Evolutionary conservation across 2,329 filamentous ascomycete genomes (phyloP).

Genomic region (Allantophomopsis lycopodina): DNA sequence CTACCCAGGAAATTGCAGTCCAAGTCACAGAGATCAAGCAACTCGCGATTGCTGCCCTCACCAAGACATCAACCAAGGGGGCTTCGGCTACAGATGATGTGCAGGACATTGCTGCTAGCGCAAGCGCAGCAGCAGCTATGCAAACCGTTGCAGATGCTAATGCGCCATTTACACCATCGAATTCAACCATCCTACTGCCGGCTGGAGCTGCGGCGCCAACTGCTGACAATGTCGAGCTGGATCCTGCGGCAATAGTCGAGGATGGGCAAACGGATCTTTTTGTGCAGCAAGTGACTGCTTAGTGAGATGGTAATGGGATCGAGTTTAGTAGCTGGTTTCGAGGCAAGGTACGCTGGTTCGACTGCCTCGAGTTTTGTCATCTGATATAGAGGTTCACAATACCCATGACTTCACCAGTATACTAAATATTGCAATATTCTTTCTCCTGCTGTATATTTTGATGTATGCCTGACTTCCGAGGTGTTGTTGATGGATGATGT

Average conservation of each 20-base stretch:
- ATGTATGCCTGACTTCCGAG: no score
- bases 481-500: no score
- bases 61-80: conserved; percentile 5
- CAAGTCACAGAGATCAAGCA: conserved; percentile 7
- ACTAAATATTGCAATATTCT: no score
- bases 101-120: conserved; percentile 1
- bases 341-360: background rate
- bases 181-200: conserved; percentile 2
- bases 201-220: conserved; percentile 1
- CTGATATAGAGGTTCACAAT: no score
- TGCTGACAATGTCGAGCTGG: conserved; percentile 4
- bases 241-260: conserved; percentile 13
- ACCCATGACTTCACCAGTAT: no score
- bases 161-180: conserved; percentile 3
- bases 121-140: conserved; percentile 4
- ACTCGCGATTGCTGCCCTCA: conserved; percentile 8
- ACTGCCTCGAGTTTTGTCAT: no score
- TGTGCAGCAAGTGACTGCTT: background rate
- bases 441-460: no score
- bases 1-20: conserved; percentile 5
- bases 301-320: background rate
- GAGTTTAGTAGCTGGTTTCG: background rate
- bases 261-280: conserved; percentile 5
- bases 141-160: conserved; percentile 3
- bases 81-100: conserved; percentile 1